Conservation (phyloP, 495 filamentous ascomycete genomes). For the Echria macrotheca region DNA sequence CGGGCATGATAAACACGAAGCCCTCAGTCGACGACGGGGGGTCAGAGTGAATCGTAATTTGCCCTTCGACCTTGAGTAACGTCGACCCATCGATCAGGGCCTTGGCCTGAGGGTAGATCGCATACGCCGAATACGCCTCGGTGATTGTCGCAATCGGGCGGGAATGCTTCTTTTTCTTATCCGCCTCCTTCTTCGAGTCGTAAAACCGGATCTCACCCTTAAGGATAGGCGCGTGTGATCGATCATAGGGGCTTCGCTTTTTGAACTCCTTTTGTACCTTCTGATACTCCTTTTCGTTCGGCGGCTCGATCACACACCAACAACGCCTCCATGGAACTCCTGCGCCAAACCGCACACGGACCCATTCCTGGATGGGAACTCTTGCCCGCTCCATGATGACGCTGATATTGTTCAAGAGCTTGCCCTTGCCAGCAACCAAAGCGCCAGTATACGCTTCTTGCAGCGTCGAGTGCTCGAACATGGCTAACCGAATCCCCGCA, state of each 20-base stretch:
- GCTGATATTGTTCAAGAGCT: constrained; percentile 76
- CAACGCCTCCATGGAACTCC: constrained; percentile 95
- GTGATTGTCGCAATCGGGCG: constrained; percentile 85
- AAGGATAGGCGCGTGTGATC: constrained; percentile 53
- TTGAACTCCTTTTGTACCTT: constrained; percentile 79
- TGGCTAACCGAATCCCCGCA: constrained; percentile 84
- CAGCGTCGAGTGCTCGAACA: constrained; percentile 89
- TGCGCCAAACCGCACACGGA: constrained; percentile 88
- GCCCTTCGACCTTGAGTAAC: constrained; percentile 88
- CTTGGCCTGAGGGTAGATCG: constrained; percentile 92
- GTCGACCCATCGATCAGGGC: constrained; percentile 91
- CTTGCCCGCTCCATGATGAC: constrained; percentile 74
- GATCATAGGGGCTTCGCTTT: constrained; percentile 80
- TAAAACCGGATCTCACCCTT: constrained; percentile 94
- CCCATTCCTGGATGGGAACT: constrained; percentile 85
- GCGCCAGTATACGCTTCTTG: constrained; percentile 97
- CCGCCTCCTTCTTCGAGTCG: constrained; percentile 60
- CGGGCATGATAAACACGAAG: constrained; percentile 97
- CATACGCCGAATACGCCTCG: constrained; percentile 86
- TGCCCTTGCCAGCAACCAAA: constrained; percentile 92
- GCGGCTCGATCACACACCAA: constrained; percentile 90
- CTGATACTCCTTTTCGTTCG: constrained; percentile 83
- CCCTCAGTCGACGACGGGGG: constrained; percentile 74
- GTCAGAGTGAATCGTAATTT: constrained; percentile 75
- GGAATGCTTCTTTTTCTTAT: constrained; percentile 81